phyloP scores from a whole-genome alignment of 2,329 filamentous ascomycete genomes.

The Sphaerostilbella broomeana region DNA sequence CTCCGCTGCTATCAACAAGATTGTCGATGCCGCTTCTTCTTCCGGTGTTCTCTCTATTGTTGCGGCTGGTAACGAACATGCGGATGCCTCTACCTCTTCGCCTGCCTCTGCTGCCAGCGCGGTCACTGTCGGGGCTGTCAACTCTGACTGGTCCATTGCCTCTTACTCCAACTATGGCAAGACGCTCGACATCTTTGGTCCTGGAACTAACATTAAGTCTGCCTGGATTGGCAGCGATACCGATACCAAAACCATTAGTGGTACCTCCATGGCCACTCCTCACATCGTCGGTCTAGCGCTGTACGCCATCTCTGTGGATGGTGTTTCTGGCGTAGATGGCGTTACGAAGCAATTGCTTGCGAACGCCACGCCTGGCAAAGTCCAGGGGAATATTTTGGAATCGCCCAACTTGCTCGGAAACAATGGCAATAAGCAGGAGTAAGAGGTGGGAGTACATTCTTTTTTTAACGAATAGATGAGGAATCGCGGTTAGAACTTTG shows the following conservation, averaged over 20 bases:
- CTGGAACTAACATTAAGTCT: conserved; percentile 40
- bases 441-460: conserved; percentile 11
- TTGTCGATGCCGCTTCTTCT: conserved; percentile 38
- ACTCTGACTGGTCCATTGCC: conserved; percentile 33
- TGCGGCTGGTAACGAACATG: conserved; percentile 47
- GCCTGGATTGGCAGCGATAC: conserved; percentile 40
- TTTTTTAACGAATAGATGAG: no score
- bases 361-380: conserved; percentile 34
- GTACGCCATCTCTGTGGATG: conserved; percentile 40
- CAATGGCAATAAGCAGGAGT: conserved; percentile 36
- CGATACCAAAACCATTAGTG: conserved; percentile 43
- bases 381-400: conserved; percentile 32
- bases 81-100: conserved; percentile 21
- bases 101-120: conserved; percentile 27
- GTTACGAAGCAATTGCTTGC: conserved; percentile 37
- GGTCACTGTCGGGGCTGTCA: conserved; percentile 31
- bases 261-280: conserved; percentile 59
- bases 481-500: no score
- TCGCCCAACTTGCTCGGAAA: conserved; percentile 44
- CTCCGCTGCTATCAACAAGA: conserved; percentile 43
- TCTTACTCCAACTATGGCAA: conserved; percentile 46
- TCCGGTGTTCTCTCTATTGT: conserved; percentile 46
- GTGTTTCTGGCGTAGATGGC: conserved; percentile 25
- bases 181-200: conserved; percentile 45
- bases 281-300: conserved; percentile 52